These are phyloP conservation scores for Xylariaceae sp. DNA, from an alignment of 2,329 filamentous ascomycete genomes.

Conservation along the genomic window DNA sequence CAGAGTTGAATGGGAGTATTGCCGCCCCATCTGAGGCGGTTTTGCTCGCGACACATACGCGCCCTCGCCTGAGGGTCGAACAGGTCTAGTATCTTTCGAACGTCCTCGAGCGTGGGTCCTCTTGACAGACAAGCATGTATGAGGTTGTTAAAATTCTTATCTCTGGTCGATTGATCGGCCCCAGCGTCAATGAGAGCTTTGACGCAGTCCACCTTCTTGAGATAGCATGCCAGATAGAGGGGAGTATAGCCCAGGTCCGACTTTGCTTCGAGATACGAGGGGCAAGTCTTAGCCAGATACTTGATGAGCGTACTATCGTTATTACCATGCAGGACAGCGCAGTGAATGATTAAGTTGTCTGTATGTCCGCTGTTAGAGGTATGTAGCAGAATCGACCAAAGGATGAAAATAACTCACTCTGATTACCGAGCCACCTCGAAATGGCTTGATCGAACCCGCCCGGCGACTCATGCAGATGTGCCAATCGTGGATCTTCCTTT, in stretches of 20 bases:
- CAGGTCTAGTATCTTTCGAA: conserved; percentile 49
- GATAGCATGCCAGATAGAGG: conserved; percentile 59
- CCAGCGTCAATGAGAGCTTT: conserved; percentile 61
- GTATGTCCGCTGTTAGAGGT: conserved; percentile 21
- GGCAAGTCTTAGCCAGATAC: conserved; percentile 59
- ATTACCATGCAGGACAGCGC: conserved; percentile 46
- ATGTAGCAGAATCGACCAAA: neutral
- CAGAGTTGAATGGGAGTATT: conserved; percentile 60
- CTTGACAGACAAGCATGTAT: conserved; percentile 52
- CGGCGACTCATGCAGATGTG: conserved; percentile 53
- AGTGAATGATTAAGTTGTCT: conserved; percentile 63
- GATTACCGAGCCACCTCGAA: conserved; percentile 54
- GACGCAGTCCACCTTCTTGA: conserved; percentile 49
- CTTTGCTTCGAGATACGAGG: conserved; percentile 58
- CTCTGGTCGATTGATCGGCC: conserved; percentile 62
- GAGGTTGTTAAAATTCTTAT: conserved; percentile 59
- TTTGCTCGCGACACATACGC: conserved; percentile 55
- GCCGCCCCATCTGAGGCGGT: conserved; percentile 45
- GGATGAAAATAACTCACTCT: conserved; percentile 44
- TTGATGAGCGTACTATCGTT: conserved; percentile 52
- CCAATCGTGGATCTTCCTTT: conserved; percentile 56
- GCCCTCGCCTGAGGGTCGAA: conserved; percentile 53
- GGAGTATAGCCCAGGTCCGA: conserved; percentile 58
- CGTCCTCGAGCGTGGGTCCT: conserved; percentile 32
- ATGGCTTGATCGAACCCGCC: conserved; percentile 62